A percentile compares a stretch with the other conserved stretches of the same genome.
phyloP scores from a whole-genome alignment of 768 basidiomycete species.

The Calvatia gigantea region DNA sequence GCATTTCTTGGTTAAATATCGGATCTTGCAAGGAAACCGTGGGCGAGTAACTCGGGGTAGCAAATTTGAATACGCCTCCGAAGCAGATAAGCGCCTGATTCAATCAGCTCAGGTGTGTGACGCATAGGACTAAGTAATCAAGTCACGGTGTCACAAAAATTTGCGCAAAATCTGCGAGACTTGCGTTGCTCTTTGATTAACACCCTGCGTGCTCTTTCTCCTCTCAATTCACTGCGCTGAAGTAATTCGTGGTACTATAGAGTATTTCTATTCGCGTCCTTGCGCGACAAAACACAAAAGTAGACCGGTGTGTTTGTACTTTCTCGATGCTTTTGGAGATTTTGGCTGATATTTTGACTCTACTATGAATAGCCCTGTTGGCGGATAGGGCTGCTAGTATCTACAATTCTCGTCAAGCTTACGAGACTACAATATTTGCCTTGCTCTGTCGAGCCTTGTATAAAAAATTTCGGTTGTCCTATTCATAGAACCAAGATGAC shows the following conservation, averaged over 20 bases:
- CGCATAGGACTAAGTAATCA: neutral
- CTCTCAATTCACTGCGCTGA: neutral
- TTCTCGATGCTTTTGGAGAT: too few relatives aligned
- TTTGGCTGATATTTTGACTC: too few relatives aligned
- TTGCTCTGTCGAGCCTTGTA: neutral
- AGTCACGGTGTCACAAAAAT: constrained; percentile 5
- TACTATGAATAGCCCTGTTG: too few relatives aligned
- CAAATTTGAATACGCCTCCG: too few relatives aligned
- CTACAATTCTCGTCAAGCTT: too few relatives aligned
- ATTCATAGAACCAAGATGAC: constrained; percentile 20
- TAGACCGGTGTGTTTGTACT: neutral
- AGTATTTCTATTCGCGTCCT: neutral
- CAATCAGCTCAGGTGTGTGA: too few relatives aligned
- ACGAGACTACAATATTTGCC: too few relatives aligned
- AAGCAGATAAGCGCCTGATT: too few relatives aligned
- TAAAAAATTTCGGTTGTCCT: constrained; percentile 3
- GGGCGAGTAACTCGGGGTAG: too few relatives aligned
- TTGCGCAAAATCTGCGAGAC: neutral
- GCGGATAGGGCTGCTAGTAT: too few relatives aligned
- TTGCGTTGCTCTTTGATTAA: neutral
- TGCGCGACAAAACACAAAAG: neutral
- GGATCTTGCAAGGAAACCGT: too few relatives aligned
- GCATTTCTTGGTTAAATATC: too few relatives aligned
- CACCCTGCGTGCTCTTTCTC: neutral
- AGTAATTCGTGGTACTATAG: neutral